phyloP scores from a whole-genome alignment of 2,329 filamentous ascomycete species.

The Paracorniculantispora psalliotae region DNA sequence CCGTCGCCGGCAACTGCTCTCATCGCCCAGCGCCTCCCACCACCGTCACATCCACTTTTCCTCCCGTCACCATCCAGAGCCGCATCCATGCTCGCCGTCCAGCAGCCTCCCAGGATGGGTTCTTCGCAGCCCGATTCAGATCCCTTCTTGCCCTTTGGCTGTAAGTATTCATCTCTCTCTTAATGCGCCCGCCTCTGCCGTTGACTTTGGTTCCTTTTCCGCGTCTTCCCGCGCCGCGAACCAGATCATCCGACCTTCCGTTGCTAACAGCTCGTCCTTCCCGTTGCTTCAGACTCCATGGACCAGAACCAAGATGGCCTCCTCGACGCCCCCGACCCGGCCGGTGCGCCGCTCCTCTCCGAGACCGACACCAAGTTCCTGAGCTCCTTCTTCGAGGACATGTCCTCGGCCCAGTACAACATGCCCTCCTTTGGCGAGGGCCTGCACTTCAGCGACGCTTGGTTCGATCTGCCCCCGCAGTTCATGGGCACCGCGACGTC shows the following conservation, averaged over 20 bases:
- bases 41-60: constrained; percentile 9
- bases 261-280: neutral
- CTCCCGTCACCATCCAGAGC: constrained; percentile 12
- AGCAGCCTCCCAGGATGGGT: constrained; percentile 52
- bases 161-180: constrained; percentile 41
- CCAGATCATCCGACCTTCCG: constrained; percentile 5
- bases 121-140: constrained; percentile 50
- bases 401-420: constrained; percentile 47
- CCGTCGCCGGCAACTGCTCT: too few species aligned
- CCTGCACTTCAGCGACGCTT: constrained; percentile 45
- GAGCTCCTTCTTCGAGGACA: constrained; percentile 51
- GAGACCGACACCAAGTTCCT: constrained; percentile 57
- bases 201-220: neutral
- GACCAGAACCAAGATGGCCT: constrained; percentile 41
- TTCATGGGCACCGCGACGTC: constrained; percentile 64
- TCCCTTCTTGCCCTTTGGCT: constrained; percentile 59
- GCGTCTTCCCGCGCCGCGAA: neutral
- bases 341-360: constrained; percentile 61
- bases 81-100: constrained; percentile 54
- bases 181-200: neutral
- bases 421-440: constrained; percentile 47
- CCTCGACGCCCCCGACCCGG: constrained; percentile 54
- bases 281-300: constrained; percentile 39
- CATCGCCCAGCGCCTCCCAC: neutral
- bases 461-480: constrained; percentile 56